Percentiles rank a stretch among this genome's conserved stretches.
Evolutionary conservation across 345 rosid species (phyloP).

Genomic region (Murraya paniculata): DNA sequence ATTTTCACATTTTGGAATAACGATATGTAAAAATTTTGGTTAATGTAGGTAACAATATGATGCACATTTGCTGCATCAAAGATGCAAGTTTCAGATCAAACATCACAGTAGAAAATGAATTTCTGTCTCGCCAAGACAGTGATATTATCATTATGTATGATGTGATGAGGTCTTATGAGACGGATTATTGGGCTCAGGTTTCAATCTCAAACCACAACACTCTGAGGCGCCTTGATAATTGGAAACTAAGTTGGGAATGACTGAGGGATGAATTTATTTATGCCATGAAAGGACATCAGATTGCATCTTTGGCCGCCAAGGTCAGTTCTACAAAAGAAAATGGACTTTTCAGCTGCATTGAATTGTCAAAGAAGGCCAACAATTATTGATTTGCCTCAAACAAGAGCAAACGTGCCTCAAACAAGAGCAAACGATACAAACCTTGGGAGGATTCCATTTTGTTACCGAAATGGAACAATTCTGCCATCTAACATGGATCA

Average conservation of each 20-base stretch:
- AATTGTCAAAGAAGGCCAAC: conserved; percentile 83
- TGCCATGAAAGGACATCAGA: conserved; percentile 78
- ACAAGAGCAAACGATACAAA: conserved; percentile 68
- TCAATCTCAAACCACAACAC: conserved; percentile 81
- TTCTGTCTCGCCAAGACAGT: conserved; percentile 63
- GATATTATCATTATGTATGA: conserved; percentile 94
- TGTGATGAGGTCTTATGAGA: conserved; percentile 63
- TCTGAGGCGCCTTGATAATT: conserved; percentile 88
- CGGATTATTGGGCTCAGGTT: conserved; percentile 72
- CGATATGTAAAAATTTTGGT: background rate
- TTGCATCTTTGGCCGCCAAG: conserved; percentile 78
- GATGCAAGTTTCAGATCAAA: conserved; percentile 50
- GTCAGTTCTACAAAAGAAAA: conserved; percentile 31
- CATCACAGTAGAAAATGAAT: conserved; percentile 50
- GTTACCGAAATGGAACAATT: conserved; percentile 89
- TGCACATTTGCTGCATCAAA: conserved; percentile 70
- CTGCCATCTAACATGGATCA: conserved; percentile 75
- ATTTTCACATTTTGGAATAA: too few species aligned
- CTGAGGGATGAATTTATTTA: conserved; percentile 71
- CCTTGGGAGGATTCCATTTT: conserved; percentile 61
- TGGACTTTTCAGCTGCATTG: conserved; percentile 68
- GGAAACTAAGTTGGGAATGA: conserved; percentile 95
- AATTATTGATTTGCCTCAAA: conserved; percentile 76
- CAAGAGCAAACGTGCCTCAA: conserved; percentile 77
- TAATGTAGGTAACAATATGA: conserved; percentile 42